Percentiles rank a stretch among this genome's conserved stretches.
These are phyloP conservation scores for Thielaviopsis euricoi DNA, from an alignment of 2,329 filamentous ascomycete species.

Conservation along the genomic window DNA sequence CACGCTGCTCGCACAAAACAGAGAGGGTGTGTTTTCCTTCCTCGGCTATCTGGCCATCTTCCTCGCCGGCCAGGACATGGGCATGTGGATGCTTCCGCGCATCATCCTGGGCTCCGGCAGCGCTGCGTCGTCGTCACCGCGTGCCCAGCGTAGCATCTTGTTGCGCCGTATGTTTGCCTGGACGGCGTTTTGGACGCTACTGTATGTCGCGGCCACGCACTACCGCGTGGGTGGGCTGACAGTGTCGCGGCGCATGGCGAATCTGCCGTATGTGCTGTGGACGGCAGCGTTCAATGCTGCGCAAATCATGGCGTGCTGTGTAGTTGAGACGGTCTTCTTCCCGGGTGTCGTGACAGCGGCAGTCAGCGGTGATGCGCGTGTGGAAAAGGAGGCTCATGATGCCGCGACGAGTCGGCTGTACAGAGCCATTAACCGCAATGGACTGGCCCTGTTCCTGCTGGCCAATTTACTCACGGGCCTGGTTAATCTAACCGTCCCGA, in stretches of 20 bases:
- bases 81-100: slow-evolving; percentile 61
- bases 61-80: slow-evolving; percentile 70
- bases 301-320: slow-evolving; percentile 65
- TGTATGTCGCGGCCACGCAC: slow-evolving; percentile 58
- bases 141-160: slow-evolving; percentile 37
- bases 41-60: slow-evolving; percentile 90
- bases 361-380: slow-evolving; percentile 19
- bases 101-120: slow-evolving; percentile 24
- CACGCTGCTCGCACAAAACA: slow-evolving; percentile 71
- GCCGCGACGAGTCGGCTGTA: slow-evolving; percentile 68
- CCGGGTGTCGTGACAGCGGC: slow-evolving; percentile 28
- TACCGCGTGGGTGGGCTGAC: slow-evolving; percentile 53
- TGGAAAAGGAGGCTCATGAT: slow-evolving; percentile 44
- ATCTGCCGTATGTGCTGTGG: slow-evolving; percentile 88
- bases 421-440: slow-evolving; percentile 74
- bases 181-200: slow-evolving; percentile 47
- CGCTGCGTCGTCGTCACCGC: background rate
- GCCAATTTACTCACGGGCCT: slow-evolving; percentile 81
- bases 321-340: slow-evolving; percentile 65
- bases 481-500: slow-evolving; percentile 76
- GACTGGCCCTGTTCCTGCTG: slow-evolving; percentile 66
- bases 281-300: slow-evolving; percentile 76
- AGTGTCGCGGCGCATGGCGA: slow-evolving; percentile 80
- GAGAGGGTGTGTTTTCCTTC: slow-evolving; percentile 92
- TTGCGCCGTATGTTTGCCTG: slow-evolving; percentile 48